These are phyloP conservation scores for Amanita phalloides DNA, from an alignment of 768 basidiomycete species.

Conservation along the genomic window DNA sequence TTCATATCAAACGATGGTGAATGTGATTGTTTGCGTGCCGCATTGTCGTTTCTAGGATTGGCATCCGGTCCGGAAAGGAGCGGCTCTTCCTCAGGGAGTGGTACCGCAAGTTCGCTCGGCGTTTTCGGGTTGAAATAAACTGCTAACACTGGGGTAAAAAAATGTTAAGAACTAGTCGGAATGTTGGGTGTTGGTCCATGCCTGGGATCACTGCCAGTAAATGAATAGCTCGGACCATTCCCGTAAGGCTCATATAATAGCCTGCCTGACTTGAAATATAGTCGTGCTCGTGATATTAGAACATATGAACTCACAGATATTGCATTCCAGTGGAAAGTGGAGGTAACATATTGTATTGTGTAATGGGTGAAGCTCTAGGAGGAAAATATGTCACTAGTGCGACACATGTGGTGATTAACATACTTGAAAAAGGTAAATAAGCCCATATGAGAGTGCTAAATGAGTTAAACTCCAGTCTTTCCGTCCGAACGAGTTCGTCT, in stretches of 20 bases:
- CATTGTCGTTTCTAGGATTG: slow-evolving; percentile 9
- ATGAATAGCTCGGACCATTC: slow-evolving; percentile 41
- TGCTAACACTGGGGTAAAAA: slow-evolving; percentile 32
- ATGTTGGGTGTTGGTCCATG: slow-evolving; percentile 20
- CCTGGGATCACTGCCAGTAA: slow-evolving; percentile 51
- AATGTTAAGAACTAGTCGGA: background rate
- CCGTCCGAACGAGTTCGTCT: slow-evolving; percentile 19
- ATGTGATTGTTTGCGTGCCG: slow-evolving; percentile 21
- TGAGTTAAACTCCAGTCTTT: slow-evolving; percentile 61
- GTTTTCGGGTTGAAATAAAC: slow-evolving; percentile 38
- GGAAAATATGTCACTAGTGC: background rate
- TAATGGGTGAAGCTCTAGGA: slow-evolving; percentile 41
- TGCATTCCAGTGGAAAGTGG: slow-evolving; percentile 55
- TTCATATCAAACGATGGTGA: slow-evolving; percentile 56
- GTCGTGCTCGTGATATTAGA: background rate
- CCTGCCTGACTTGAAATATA: slow-evolving; percentile 36
- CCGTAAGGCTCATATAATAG: slow-evolving; percentile 55
- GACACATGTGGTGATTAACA: slow-evolving; percentile 1
- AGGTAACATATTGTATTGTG: slow-evolving; percentile 56
- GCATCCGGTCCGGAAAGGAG: slow-evolving; percentile 14
- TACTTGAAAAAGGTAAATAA: slow-evolving; percentile 38
- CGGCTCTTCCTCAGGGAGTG: slow-evolving; percentile 17
- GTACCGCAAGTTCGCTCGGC: slow-evolving; percentile 12
- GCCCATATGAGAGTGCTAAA: slow-evolving; percentile 41
- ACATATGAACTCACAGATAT: slow-evolving; percentile 35